Evolutionary conservation across 495 filamentous ascomycete genomes (phyloP).

Genomic region (Durotheca rogersii): DNA sequence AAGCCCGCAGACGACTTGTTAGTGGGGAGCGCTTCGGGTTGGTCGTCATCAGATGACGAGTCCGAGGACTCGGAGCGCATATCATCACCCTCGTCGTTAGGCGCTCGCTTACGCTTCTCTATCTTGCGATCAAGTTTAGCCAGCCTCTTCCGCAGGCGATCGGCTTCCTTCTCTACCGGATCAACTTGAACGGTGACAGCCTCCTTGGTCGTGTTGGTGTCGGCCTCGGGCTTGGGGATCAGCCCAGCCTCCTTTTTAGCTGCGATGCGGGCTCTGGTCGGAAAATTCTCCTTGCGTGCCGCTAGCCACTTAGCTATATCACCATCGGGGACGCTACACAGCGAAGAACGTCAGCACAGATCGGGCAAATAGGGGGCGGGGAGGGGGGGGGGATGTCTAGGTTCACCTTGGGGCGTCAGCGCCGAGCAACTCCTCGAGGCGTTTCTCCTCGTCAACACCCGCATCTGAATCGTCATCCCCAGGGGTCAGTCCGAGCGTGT

Average conservation of each 20-base stretch:
- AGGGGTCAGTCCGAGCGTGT: slow-evolving; percentile 78
- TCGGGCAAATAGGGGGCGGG: slow-evolving; percentile 5
- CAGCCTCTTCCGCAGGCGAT: slow-evolving; percentile 52
- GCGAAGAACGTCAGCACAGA: slow-evolving; percentile 28
- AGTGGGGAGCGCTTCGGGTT: slow-evolving; percentile 50
- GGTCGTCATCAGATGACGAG: slow-evolving; percentile 47
- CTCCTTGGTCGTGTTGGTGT: slow-evolving; percentile 31
- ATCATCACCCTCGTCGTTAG: slow-evolving; percentile 58
- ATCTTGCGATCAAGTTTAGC: slow-evolving; percentile 55
- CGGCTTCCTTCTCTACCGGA: slow-evolving; percentile 47
- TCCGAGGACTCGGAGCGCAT: slow-evolving; percentile 47
- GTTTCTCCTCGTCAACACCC: slow-evolving; percentile 72
- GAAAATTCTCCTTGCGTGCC: slow-evolving; percentile 75
- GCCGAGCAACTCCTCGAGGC: slow-evolving; percentile 62
- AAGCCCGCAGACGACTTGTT: slow-evolving; percentile 27
- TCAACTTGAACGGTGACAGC: slow-evolving; percentile 33
- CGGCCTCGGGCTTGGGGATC: slow-evolving; percentile 13
- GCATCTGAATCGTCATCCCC: slow-evolving; percentile 70
- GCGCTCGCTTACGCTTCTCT: slow-evolving; percentile 57
- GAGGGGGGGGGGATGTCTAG: too few relatives aligned
- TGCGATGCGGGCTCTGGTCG: slow-evolving; percentile 65
- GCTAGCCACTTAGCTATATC: slow-evolving; percentile 72
- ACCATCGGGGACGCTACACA: slow-evolving; percentile 58
- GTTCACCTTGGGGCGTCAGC: slow-evolving; percentile 49
- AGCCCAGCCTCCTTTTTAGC: slow-evolving; percentile 45